These are phyloP conservation scores for Rubia balearica DNA, from an alignment of 305 asterid genomes.

Conservation along the genomic window DNA sequence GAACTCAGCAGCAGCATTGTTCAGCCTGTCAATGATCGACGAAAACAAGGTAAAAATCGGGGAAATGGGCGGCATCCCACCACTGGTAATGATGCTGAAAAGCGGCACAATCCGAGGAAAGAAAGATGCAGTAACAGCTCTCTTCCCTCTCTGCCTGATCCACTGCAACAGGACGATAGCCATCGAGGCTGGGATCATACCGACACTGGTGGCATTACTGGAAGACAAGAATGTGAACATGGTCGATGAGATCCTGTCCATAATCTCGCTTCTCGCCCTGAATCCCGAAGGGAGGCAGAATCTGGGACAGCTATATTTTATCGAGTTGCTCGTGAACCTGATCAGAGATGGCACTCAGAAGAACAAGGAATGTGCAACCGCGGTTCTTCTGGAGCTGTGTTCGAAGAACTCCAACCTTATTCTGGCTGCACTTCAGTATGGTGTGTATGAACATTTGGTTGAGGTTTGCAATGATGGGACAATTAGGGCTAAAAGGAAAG, in stretches of 20 bases:
- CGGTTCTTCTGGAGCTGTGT: conserved; percentile 65
- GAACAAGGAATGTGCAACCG: conserved; percentile 77
- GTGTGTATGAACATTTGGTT: conserved; percentile 59
- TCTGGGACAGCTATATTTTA: conserved; percentile 55
- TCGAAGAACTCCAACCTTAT: conserved; percentile 44
- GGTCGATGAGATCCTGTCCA: conserved; percentile 60
- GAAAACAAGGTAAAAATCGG: conserved; percentile 76
- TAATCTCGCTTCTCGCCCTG: conserved; percentile 46
- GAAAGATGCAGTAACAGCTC: conserved; percentile 76
- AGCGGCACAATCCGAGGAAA: conserved; percentile 71
- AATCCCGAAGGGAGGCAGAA: conserved; percentile 53
- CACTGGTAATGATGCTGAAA: conserved; percentile 43
- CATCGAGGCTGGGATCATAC: conserved; percentile 54
- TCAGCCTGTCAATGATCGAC: conserved; percentile 77
- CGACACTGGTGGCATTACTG: conserved; percentile 41
- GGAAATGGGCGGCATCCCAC: conserved; percentile 53
- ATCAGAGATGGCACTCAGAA: conserved; percentile 56
- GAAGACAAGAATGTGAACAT: conserved; percentile 50
- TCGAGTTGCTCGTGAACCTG: conserved; percentile 47
- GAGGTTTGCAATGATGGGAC: conserved; percentile 66
- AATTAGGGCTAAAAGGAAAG: conserved; percentile 75
- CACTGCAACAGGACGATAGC: conserved; percentile 48
- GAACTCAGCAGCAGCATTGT: conserved; percentile 83
- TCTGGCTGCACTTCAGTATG: conserved; percentile 75
- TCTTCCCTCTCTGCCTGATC: conserved; percentile 63